Evolutionary conservation across 2,329 filamentous ascomycete genomes (phyloP).

Genomic region (Fusarium brevicatenulatum): DNA sequence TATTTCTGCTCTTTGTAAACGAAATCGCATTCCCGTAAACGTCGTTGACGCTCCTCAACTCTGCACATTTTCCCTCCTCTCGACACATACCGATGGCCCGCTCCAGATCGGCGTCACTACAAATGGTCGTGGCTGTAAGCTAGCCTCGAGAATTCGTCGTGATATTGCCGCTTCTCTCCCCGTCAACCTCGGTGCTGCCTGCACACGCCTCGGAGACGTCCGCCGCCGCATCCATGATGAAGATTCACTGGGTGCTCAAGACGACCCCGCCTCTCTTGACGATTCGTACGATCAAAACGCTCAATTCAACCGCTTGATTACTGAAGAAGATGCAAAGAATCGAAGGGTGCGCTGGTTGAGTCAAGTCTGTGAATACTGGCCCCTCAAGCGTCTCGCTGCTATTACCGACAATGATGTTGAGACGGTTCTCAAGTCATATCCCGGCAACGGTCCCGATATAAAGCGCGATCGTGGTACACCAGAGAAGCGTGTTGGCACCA

Average conservation of each 20-base stretch:
- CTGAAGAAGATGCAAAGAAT: constrained; percentile 78
- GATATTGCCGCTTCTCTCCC: constrained; percentile 88
- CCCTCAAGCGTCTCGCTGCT: constrained; percentile 80
- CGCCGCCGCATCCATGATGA: constrained; percentile 79
- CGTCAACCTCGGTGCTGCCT: constrained; percentile 77
- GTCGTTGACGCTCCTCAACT: constrained; percentile 87
- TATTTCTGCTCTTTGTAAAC: constrained; percentile 79
- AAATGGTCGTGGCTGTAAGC: constrained; percentile 92
- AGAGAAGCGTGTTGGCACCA: constrained; percentile 65
- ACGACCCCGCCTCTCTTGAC: constrained; percentile 67
- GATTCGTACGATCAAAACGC: constrained; percentile 80
- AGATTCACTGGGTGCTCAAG: constrained; percentile 58
- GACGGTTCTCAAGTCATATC: constrained; percentile 78
- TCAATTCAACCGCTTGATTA: constrained; percentile 85
- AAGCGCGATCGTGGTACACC: constrained; percentile 30
- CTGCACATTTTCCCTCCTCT: constrained; percentile 90
- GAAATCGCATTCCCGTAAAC: constrained; percentile 89
- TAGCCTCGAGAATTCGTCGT: constrained; percentile 86
- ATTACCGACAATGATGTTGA: constrained; percentile 85
- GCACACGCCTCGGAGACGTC: constrained; percentile 79
- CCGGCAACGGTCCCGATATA: constrained; percentile 44
- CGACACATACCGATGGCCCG: constrained; percentile 88
- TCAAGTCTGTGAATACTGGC: constrained; percentile 99
- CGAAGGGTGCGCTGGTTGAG: constrained; percentile 91
- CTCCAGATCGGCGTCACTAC: constrained; percentile 96